These are phyloP conservation scores for Lipomyces yamadae DNA, from an alignment of 805 yeast genomes.

Conservation along the genomic window DNA sequence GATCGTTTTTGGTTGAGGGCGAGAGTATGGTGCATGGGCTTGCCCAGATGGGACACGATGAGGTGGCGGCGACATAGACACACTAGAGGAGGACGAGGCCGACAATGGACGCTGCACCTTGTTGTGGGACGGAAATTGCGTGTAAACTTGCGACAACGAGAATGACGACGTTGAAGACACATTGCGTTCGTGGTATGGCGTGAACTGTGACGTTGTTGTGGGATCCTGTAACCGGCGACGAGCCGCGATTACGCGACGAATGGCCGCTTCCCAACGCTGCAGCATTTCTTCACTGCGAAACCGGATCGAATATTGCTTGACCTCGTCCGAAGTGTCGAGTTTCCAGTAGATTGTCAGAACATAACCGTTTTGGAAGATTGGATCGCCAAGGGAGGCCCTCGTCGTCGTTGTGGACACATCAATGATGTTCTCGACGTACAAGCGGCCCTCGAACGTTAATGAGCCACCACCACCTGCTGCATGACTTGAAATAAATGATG, in stretches of 20 bases:
- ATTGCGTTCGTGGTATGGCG: constrained; percentile 19
- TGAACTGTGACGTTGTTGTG: constrained; percentile 9
- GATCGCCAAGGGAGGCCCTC: constrained; percentile 38
- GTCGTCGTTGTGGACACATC: constrained; percentile 46
- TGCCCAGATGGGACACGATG: constrained; percentile 13
- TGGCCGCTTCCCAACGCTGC: constrained; percentile 70
- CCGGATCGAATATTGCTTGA: constrained; percentile 81
- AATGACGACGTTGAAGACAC: constrained; percentile 9
- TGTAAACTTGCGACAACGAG: not conserved
- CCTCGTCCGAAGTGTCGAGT: constrained; percentile 59
- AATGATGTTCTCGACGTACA: constrained; percentile 71
- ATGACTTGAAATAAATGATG: constrained; percentile 20
- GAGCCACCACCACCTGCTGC: constrained; percentile 22
- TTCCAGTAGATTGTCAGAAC: constrained; percentile 34
- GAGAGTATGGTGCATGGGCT: not conserved
- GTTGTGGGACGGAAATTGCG: not conserved
- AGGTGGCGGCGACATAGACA: constrained; percentile 18
- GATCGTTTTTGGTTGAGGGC: constrained; percentile 38
- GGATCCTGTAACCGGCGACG: constrained; percentile 12
- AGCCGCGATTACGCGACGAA: constrained; percentile 40
- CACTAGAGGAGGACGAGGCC: constrained; percentile 36
- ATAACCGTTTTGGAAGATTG: constrained; percentile 28
- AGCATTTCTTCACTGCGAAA: constrained; percentile 84
- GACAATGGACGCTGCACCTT: constrained; percentile 12
- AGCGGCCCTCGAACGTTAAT: constrained; percentile 76